Evolutionary conservation across 108 stramenopile genomes (phyloP).

Genomic region (Discostella stelligeroides): DNA sequence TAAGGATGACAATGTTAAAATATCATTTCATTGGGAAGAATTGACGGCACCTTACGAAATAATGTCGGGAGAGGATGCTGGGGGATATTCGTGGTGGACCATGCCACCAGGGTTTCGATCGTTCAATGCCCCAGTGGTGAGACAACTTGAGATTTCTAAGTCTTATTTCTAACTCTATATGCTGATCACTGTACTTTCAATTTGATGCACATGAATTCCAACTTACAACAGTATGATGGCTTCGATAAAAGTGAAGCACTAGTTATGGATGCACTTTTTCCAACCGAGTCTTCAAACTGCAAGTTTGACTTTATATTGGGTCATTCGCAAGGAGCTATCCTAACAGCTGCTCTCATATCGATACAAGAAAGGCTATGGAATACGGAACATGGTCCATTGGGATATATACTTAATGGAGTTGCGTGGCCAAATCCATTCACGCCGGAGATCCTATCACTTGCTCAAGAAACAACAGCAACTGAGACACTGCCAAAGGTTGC

Average conservation of each 20-base stretch:
- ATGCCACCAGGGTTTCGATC: slow-evolving; percentile 76
- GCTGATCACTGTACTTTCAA: neutral
- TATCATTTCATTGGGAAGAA: slow-evolving; percentile 42
- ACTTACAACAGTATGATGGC: slow-evolving; percentile 51
- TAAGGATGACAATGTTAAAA: slow-evolving; percentile 1
- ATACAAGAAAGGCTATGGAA: slow-evolving; percentile 17
- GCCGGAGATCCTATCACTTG: slow-evolving; percentile 4
- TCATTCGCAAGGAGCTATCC: slow-evolving; percentile 86
- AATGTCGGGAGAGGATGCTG: slow-evolving; percentile 44
- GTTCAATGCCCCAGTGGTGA: slow-evolving; percentile 66
- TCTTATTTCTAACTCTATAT: neutral
- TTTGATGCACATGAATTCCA: no score
- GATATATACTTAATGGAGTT: slow-evolving; percentile 78
- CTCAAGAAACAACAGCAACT: slow-evolving; percentile 4
- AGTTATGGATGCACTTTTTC: slow-evolving; percentile 45
- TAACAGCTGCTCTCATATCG: slow-evolving; percentile 67
- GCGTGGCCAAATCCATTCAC: slow-evolving; percentile 80
- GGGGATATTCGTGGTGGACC: slow-evolving; percentile 81
- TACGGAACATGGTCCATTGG: slow-evolving; percentile 5
- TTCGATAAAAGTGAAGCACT: slow-evolving; percentile 59
- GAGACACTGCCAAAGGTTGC: slow-evolving; percentile 33
- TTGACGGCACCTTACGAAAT: slow-evolving; percentile 49
- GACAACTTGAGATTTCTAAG: neutral
- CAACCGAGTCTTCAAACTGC: slow-evolving; percentile 1
- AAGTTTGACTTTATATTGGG: slow-evolving; percentile 71